Conservation (phyloP, 2,329 filamentous ascomycete species). For the Nemania sp. region DNA sequence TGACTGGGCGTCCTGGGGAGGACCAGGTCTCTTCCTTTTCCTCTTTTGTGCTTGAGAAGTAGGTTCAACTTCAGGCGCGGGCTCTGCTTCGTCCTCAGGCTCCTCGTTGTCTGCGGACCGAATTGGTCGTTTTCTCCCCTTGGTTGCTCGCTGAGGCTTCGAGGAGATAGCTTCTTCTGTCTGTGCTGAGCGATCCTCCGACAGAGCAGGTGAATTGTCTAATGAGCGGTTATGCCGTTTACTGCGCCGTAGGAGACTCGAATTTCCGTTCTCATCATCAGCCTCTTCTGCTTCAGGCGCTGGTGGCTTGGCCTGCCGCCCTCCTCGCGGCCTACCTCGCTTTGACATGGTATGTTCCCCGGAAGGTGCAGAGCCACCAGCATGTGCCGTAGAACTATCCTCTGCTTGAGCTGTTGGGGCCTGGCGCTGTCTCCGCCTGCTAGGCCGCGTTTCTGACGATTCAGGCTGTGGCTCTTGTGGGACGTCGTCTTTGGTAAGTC, state of each 20-base stretch:
- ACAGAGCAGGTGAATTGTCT: not conserved
- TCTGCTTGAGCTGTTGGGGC: constrained; percentile 35
- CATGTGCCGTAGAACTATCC: not conserved
- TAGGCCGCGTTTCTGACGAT: constrained; percentile 33
- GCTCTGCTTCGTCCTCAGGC: constrained; percentile 29
- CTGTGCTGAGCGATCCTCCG: constrained; percentile 11
- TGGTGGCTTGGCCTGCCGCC: constrained; percentile 24
- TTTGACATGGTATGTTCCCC: constrained; percentile 14
- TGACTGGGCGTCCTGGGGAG: constrained; percentile 44
- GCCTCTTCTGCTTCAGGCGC: constrained; percentile 47
- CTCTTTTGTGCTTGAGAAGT: constrained; percentile 14
- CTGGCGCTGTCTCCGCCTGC: constrained; percentile 48
- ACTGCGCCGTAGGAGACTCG: constrained; percentile 46
- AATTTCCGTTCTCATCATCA: constrained; percentile 48
- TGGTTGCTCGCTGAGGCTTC: constrained; percentile 6
- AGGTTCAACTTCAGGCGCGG: constrained; percentile 21
- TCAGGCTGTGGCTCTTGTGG: constrained; percentile 38
- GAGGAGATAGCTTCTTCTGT: constrained; percentile 3
- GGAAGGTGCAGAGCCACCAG: constrained; percentile 20
- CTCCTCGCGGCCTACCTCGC: constrained; percentile 35
- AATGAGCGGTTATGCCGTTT: constrained; percentile 40
- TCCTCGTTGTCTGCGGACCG: constrained; percentile 20
- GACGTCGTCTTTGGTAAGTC: constrained; percentile 39
- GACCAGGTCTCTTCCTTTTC: constrained; percentile 45
- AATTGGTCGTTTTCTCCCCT: constrained; percentile 21